Evolutionary conservation across 2,329 filamentous ascomycete species (phyloP).

Genomic region (Alternaria rosae): DNA sequence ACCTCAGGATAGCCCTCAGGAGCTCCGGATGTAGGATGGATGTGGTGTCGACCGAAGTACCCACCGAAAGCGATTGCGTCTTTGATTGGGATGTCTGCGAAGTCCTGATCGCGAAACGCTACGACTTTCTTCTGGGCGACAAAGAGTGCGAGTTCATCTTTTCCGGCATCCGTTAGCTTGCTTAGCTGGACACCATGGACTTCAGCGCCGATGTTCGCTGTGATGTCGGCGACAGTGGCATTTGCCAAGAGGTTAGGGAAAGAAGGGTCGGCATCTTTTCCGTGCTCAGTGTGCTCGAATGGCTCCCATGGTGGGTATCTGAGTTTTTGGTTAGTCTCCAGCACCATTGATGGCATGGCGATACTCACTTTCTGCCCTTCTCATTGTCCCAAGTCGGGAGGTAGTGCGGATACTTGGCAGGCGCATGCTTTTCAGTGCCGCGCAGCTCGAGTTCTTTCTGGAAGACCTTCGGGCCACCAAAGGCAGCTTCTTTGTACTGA

Average conservation of each 20-base stretch:
- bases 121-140: slow-evolving; percentile 79
- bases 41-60: slow-evolving; percentile 83
- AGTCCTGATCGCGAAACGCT: slow-evolving; percentile 77
- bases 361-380: slow-evolving; percentile 26
- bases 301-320: slow-evolving; percentile 70
- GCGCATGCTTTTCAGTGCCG: slow-evolving; percentile 61
- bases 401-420: slow-evolving; percentile 74
- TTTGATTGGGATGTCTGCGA: slow-evolving; percentile 69
- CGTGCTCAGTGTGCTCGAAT: slow-evolving; percentile 78
- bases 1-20: slow-evolving; percentile 77
- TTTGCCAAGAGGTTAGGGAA: slow-evolving; percentile 72
- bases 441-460: slow-evolving; percentile 62
- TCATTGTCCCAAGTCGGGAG: slow-evolving; percentile 75
- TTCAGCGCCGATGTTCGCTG: slow-evolving; percentile 77
- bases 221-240: slow-evolving; percentile 67
- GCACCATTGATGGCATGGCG: background rate
- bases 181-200: slow-evolving; percentile 75
- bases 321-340: slow-evolving; percentile 18
- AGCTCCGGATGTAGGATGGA: slow-evolving; percentile 79
- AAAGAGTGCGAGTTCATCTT: slow-evolving; percentile 78
- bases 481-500: slow-evolving; percentile 54
- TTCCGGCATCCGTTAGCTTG: slow-evolving; percentile 70
- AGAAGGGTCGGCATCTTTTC: slow-evolving; percentile 73
- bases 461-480: slow-evolving; percentile 52
- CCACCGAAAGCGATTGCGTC: slow-evolving; percentile 73